Percentiles rank a stretch among this genome's conserved stretches.
These are phyloP conservation scores for Phoma sp. DNA, from an alignment of 2,329 filamentous ascomycete genomes.

Conservation along the genomic window DNA sequence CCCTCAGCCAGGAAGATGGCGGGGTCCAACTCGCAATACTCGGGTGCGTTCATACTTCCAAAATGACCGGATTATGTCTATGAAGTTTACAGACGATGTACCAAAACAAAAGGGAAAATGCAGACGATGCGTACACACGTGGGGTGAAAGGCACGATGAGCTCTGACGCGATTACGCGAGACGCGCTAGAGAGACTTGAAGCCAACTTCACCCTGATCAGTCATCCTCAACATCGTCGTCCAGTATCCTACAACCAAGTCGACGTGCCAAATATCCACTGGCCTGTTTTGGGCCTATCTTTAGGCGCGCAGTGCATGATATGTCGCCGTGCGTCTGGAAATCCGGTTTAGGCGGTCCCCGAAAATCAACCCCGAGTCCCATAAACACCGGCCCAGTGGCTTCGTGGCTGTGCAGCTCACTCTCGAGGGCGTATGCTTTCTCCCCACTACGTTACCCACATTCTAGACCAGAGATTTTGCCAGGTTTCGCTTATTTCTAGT, in stretches of 20 bases:
- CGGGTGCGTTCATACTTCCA: slow-evolving; percentile 22
- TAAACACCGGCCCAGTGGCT: slow-evolving; percentile 8
- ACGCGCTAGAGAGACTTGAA: slow-evolving; percentile 2
- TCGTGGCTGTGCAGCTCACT: slow-evolving; percentile 2
- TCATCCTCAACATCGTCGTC: not conserved
- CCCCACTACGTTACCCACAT: slow-evolving; percentile 6
- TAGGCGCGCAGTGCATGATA: not conserved
- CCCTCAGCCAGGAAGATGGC: slow-evolving; percentile 36
- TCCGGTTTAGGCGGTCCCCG: slow-evolving; percentile 8
- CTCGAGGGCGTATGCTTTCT: not conserved
- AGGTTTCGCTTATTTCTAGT: not conserved
- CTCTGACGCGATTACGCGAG: slow-evolving; percentile 11
- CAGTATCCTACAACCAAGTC: not conserved
- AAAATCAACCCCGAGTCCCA: slow-evolving; percentile 10
- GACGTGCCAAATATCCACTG: not conserved
- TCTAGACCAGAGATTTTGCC: not conserved
- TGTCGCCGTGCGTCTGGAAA: not conserved
- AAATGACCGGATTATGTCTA: not conserved
- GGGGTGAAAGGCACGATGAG: slow-evolving; percentile 2
- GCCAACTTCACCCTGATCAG: not conserved
- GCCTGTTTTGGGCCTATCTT: not conserved
- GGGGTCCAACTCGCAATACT: slow-evolving; percentile 27
- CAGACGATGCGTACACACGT: not conserved
- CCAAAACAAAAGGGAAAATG: slow-evolving; percentile 1
- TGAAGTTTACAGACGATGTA: not conserved